Evolutionary conservation across 2,329 filamentous ascomycete species (phyloP).

Genomic region (Aspergillus sp.): DNA sequence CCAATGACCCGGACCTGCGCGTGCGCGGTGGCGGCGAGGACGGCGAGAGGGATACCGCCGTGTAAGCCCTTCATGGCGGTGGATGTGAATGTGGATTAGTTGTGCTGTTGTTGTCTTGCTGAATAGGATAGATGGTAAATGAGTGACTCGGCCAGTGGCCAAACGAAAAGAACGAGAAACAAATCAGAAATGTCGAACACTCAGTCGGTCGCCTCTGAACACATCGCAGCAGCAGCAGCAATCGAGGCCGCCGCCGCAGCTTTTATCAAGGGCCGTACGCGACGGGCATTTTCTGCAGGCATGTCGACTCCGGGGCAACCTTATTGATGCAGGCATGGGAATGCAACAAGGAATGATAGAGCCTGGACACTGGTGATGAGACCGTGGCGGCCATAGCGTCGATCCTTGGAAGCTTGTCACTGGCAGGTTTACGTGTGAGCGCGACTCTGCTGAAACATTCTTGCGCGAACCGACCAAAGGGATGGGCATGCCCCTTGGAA

Average conservation of each 20-base stretch:
- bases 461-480: background rate
- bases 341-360: constrained; percentile 25
- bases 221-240: too few species aligned
- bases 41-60: constrained; percentile 40
- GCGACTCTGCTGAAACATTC: background rate
- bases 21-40: constrained; percentile 38
- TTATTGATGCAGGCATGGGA: constrained; percentile 14
- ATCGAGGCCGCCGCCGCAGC: constrained; percentile 10
- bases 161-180: constrained; percentile 13
- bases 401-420: too few species aligned
- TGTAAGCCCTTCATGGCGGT: constrained; percentile 42
- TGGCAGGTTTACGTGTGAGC: background rate
- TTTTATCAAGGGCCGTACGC: constrained; percentile 22
- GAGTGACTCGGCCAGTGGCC: constrained; percentile 20
- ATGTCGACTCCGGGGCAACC: constrained; percentile 16
- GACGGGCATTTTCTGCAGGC: background rate
- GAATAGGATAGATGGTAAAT: constrained; percentile 8
- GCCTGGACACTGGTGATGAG: background rate
- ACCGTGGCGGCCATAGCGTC: too few species aligned
- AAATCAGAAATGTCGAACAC: background rate
- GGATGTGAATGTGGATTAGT: background rate
- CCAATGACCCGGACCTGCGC: constrained; percentile 25
- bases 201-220: background rate
- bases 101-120: background rate
- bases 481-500: background rate